Conservation (phyloP, 2,329 filamentous ascomycete genomes). For the Endoconidiophora polonica region DNA sequence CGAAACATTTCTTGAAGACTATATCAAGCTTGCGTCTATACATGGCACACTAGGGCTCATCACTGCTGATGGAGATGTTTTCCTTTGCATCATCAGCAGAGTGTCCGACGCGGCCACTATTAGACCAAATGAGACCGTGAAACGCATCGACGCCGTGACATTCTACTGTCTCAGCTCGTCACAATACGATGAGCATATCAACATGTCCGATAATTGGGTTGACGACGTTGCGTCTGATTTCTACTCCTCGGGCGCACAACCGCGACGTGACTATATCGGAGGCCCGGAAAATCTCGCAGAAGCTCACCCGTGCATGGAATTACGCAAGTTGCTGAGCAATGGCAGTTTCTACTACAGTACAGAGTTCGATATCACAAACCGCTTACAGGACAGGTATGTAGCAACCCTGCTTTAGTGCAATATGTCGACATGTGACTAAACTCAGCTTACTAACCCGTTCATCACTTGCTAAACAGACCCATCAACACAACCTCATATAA, state of each 20-base stretch:
- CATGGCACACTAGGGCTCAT: conserved; percentile 82
- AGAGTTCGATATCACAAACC: conserved; percentile 92
- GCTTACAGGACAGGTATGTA: conserved; percentile 65
- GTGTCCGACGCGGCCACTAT: conserved; percentile 65
- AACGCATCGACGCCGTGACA: conserved; percentile 71
- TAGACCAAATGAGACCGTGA: conserved; percentile 73
- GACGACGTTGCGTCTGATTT: conserved; percentile 28
- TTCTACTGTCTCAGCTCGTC: conserved; percentile 84
- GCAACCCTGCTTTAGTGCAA: neutral
- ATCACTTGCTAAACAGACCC: conserved; percentile 30
- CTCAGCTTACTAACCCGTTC: conserved; percentile 3
- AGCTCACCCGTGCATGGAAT: conserved; percentile 76
- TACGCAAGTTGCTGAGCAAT: conserved; percentile 83
- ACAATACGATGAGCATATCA: conserved; percentile 65
- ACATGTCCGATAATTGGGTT: conserved; percentile 33
- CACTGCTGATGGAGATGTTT: conserved; percentile 67
- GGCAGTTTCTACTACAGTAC: conserved; percentile 96
- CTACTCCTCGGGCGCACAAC: conserved; percentile 28
- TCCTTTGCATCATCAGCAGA: conserved; percentile 74
- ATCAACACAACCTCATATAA: conserved; percentile 66
- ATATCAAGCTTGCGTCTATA: conserved; percentile 59
- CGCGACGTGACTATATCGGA: conserved; percentile 8
- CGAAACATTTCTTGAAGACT: conserved; percentile 53
- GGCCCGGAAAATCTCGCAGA: conserved; percentile 31
- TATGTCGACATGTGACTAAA: conserved; percentile 13